Percentiles rank a stretch among this genome's conserved stretches.
These are phyloP conservation scores for Scutellaria baicalensis DNA, from an alignment of 257 asterid species.

Conservation along the genomic window DNA sequence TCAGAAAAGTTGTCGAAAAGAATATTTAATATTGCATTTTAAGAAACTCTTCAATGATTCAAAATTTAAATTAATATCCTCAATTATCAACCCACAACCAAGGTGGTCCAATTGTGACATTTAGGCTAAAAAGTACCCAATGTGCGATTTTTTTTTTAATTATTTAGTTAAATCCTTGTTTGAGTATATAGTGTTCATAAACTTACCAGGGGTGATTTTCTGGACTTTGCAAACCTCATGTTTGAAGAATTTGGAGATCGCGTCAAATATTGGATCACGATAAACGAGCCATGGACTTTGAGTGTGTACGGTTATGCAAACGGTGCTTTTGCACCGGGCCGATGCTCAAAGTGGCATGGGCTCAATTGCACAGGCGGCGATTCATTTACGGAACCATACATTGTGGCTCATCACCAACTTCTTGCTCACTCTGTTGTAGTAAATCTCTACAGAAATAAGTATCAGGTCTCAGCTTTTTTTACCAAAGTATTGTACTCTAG, in stretches of 20 bases:
- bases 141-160: no score
- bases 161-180: not conserved
- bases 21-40: no score
- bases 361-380: constrained; percentile 31
- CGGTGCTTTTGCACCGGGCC: constrained; percentile 40
- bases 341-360: constrained; percentile 41
- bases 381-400: constrained; percentile 48
- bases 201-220: constrained; percentile 28
- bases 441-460: constrained; percentile 32
- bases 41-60: no score
- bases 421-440: constrained; percentile 42
- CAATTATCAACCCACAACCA: no score
- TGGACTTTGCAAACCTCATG: constrained; percentile 32
- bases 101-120: no score
- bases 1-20: no score
- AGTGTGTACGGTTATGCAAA: constrained; percentile 27
- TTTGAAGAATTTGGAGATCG: constrained; percentile 53
- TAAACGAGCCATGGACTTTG: constrained; percentile 47
- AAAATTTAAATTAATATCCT: no score
- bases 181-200: not conserved
- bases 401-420: constrained; percentile 42
- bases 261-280: constrained; percentile 49
- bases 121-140: no score
- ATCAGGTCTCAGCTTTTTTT: constrained; percentile 22
- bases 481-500: no score